Evolutionary conservation across 2,329 filamentous ascomycete species (phyloP).

Genomic region (Cryphonectria radicalis): DNA sequence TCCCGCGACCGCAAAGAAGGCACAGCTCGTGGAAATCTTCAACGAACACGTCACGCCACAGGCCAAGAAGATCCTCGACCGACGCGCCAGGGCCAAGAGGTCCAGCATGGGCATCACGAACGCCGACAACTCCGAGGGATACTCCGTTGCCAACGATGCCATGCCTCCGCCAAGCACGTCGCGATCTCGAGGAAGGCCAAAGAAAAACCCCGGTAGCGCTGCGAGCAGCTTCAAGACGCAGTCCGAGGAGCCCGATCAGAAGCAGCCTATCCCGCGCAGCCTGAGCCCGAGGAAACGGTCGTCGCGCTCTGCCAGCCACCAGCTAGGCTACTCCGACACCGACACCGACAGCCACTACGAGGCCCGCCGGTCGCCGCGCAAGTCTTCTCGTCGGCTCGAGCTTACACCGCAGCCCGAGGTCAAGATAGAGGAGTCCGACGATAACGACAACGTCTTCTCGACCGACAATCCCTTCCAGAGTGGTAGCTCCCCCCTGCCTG

Average conservation of each 20-base stretch:
- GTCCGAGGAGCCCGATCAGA: conserved; percentile 53
- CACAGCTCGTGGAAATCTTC: conserved; percentile 83
- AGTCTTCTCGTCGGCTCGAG: conserved; percentile 23
- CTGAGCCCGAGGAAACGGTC: conserved; percentile 59
- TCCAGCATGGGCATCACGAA: conserved; percentile 84
- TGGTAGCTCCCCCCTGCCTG: conserved; percentile 70
- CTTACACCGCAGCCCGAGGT: conserved; percentile 49
- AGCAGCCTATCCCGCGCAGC: conserved; percentile 39
- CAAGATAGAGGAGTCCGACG: conserved; percentile 58
- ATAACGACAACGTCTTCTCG: conserved; percentile 73
- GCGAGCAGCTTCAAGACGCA: conserved; percentile 55
- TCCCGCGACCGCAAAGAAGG: conserved; percentile 88
- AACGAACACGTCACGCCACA: conserved; percentile 78
- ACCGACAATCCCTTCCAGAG: conserved; percentile 94
- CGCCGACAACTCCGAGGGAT: conserved; percentile 68
- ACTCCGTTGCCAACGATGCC: conserved; percentile 63
- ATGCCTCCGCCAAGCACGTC: conserved; percentile 52
- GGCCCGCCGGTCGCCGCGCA: conserved; percentile 22
- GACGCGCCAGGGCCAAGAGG: conserved; percentile 78
- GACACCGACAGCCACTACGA: conserved; percentile 47
- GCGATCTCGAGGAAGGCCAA: conserved; percentile 36
- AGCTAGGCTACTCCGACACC: conserved; percentile 56
- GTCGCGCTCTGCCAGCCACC: conserved; percentile 58
- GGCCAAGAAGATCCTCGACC: conserved; percentile 74
- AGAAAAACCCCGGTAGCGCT: conserved; percentile 59